Evolutionary conservation across 2,329 filamentous ascomycete species (phyloP), one percentile per base, ranked within the genome.

Genomic region (Domatiomyces catenatus): DNA sequence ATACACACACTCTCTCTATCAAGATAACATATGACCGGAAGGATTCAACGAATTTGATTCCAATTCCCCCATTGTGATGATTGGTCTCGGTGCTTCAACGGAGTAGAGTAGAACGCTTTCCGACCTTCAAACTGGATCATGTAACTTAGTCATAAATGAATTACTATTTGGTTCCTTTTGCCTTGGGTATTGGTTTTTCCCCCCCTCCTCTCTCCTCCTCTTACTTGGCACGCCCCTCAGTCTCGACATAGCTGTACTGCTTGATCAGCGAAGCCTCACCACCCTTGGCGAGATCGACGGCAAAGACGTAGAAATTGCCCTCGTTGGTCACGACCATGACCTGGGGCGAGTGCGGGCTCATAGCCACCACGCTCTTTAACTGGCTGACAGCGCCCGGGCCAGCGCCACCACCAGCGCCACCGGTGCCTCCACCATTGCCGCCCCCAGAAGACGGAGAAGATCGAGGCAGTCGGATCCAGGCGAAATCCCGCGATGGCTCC

Each of bases 271-370:
- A 86, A 0, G 92, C 92, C 68, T 98, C 92, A 20, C 92, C 92
- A 17, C 92, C 92, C 54, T 86, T 85, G 60, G 94, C 89, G 72
- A 98, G 79, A 64, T 98, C 89, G 50, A 98, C 88, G 57, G 86
- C 90, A 68, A 90, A 98, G 26, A 96, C 84, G 60, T 92, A 94
- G 63, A 95, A 96, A 20, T 83, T 83, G 8, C 92, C 92, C 64
- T 98, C 92, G 60, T 84, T 95, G 0, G 92, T 98, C 12, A 95
- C 89, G 0, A 96, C 86, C 89, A 98, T 96, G 47, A 98, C 86
- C 61, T 96, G 89, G 0, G 92, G 92, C 22, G 85, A 89, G 63
- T 82, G 94, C 62, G 83, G 92, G 64, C 86, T 94, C 83, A 98
- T 93, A 7, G 92, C 90, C 44, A 98, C 92, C n/a, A 98, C 90